Percentiles rank a stretch among this genome's conserved stretches.
phyloP scores from a whole-genome alignment of 2,329 filamentous ascomycete species.

The Ceratocystis colombiana region DNA sequence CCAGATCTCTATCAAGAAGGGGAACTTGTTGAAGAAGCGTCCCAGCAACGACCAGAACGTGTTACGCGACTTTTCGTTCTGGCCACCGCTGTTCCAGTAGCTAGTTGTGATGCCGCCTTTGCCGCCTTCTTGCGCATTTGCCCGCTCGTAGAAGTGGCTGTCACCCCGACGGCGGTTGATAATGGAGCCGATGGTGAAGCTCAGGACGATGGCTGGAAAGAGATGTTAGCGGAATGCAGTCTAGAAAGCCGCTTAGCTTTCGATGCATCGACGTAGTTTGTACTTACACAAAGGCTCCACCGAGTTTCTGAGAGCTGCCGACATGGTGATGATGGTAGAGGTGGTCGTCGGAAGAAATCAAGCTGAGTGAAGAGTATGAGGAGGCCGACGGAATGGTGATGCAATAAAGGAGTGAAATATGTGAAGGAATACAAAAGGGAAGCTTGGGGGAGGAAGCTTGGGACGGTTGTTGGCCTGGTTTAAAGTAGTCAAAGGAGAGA shows the following conservation, averaged over 20 bases:
- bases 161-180: conserved; percentile 21
- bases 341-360: not conserved
- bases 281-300: conserved; percentile 23
- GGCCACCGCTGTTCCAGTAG: conserved; percentile 15
- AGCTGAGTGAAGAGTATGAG: not conserved
- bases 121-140: conserved; percentile 15
- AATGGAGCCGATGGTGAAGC: conserved; percentile 20
- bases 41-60: conserved; percentile 29
- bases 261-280: not conserved
- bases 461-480: conserved; percentile 11
- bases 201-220: conserved; percentile 17
- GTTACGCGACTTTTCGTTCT: conserved; percentile 16
- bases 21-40: conserved; percentile 31
- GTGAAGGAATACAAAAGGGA: conserved; percentile 12
- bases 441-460: not conserved
- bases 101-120: conserved; percentile 21
- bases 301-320: conserved; percentile 19
- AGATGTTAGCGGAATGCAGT: not conserved
- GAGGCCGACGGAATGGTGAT: not conserved
- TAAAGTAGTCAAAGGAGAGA: not conserved
- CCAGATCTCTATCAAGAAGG: conserved; percentile 34
- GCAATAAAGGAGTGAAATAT: conserved; percentile 12
- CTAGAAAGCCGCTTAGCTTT: not conserved
- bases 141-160: conserved; percentile 20
- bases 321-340: conserved; percentile 15